A percentile compares a stretch with the other conserved stretches of the same genome.
These are phyloP conservation scores for Hygrophila difformis DNA, from an alignment of 257 asterid species.

Conservation along the genomic window DNA sequence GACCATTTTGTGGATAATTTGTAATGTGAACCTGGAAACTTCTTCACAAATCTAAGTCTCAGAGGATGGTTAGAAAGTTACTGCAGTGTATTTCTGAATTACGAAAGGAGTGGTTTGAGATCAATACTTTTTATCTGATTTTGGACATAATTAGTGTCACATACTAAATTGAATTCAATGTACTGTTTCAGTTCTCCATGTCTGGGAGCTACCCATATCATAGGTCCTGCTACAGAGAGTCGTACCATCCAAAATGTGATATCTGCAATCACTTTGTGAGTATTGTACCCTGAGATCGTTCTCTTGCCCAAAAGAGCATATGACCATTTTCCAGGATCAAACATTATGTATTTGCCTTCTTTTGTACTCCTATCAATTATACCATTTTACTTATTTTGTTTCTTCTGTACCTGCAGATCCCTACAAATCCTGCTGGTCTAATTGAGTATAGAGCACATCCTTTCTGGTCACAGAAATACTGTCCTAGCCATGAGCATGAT, in stretches of 20 bases:
- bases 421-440: constrained; percentile 86
- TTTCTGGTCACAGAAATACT: constrained; percentile 96
- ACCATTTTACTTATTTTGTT: not conserved
- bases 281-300: constrained; percentile 6
- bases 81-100: not conserved
- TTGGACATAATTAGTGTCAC: not conserved
- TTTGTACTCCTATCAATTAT: not conserved
- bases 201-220: constrained; percentile 77
- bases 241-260: constrained; percentile 88
- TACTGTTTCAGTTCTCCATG: constrained; percentile 69
- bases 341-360: not conserved
- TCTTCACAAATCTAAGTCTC: too few relatives aligned
- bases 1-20: too few relatives aligned
- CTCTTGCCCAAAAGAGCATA: constrained; percentile 1
- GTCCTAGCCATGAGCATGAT: constrained; percentile 93
- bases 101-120: not conserved
- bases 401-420: constrained; percentile 46
- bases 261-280: constrained; percentile 88
- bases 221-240: constrained; percentile 87
- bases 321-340: not conserved
- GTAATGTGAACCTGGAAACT: too few relatives aligned
- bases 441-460: constrained; percentile 96
- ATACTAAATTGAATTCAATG: constrained; percentile 2
- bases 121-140: not conserved
- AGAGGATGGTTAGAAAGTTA: too few relatives aligned